Percentiles rank a stretch among this genome's conserved stretches.
Conservation (phyloP, 768 basidiomycete species). For the Chalciporus piperatus region DNA sequence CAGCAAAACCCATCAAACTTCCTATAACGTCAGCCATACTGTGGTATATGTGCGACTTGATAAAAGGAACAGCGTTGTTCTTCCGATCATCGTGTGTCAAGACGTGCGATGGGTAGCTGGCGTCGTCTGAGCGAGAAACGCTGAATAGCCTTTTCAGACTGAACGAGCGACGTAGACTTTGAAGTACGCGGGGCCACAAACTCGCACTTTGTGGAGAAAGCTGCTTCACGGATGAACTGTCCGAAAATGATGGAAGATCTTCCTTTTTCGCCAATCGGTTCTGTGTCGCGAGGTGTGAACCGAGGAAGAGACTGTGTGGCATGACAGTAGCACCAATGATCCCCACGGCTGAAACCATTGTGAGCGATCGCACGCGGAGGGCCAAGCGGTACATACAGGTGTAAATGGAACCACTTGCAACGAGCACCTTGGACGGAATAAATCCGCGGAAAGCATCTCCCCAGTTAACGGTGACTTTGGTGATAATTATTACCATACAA, state of each 20-base stretch:
- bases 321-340: constrained; percentile 85
- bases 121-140: constrained; percentile 21
- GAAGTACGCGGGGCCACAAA: constrained; percentile 18
- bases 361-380: constrained; percentile 14
- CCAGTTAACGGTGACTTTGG: constrained; percentile 72
- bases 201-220: constrained; percentile 11
- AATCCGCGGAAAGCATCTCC: constrained; percentile 69
- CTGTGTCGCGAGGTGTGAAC: constrained; percentile 82
- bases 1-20: constrained; percentile 78
- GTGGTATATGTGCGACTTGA: constrained; percentile 63
- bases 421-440: constrained; percentile 65
- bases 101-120: constrained; percentile 25
- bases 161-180: constrained; percentile 7
- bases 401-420: constrained; percentile 57
- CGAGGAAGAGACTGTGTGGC: constrained; percentile 92
- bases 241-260: constrained; percentile 14
- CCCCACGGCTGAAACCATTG: constrained; percentile 50
- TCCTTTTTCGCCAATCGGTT: constrained; percentile 52
- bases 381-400: constrained; percentile 46
- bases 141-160: constrained; percentile 21
- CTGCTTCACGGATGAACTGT: neutral
- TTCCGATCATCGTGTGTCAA: constrained; percentile 51
- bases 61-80: constrained; percentile 54
- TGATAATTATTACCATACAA: constrained; percentile 75
- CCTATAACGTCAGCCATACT: constrained; percentile 63